Evolutionary conservation across 805 yeast species (phyloP).

Genomic region (Zygoascus biomembranicola): DNA sequence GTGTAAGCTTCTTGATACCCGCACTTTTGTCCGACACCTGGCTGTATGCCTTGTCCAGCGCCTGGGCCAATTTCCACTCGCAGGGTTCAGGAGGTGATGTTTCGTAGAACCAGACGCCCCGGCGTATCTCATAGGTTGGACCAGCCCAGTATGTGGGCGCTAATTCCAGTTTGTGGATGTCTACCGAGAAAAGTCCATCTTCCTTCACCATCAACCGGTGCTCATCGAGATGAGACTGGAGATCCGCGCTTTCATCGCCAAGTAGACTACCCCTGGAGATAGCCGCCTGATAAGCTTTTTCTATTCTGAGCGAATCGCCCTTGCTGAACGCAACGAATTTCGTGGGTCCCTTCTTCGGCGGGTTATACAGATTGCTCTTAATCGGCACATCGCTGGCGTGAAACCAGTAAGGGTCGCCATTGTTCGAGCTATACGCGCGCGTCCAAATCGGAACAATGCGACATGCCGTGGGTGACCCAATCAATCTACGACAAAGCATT

Average conservation of each 20-base stretch:
- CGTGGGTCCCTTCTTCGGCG: conserved; percentile 35
- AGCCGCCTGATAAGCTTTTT: conserved; percentile 34
- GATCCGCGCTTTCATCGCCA: not conserved
- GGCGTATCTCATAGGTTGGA: conserved; percentile 68
- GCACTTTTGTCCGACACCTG: not conserved
- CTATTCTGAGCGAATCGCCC: conserved; percentile 56
- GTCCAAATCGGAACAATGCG: too few relatives aligned
- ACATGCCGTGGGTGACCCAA: too few relatives aligned
- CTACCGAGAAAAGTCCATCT: conserved; percentile 70
- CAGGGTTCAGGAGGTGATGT: not conserved
- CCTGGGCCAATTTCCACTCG: not conserved
- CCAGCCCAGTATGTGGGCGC: conserved; percentile 84
- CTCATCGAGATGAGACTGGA: not conserved
- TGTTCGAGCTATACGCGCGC: too few relatives aligned
- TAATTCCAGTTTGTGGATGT: conserved; percentile 45
- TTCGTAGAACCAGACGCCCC: conserved; percentile 76
- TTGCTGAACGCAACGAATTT: conserved; percentile 62
- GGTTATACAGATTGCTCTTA: conserved; percentile 53
- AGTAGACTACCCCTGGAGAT: not conserved
- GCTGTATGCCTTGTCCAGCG: not conserved
- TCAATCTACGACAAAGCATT: too few relatives aligned
- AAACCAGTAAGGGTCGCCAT: conserved; percentile 45
- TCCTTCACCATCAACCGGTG: conserved; percentile 58
- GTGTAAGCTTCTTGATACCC: not conserved
- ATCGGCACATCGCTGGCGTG: conserved; percentile 75